Evolutionary conservation across 2,329 filamentous ascomycete species (phyloP), one percentile per base, ranked within the genome.

Genomic region (Cytospora paraplurivora): DNA sequence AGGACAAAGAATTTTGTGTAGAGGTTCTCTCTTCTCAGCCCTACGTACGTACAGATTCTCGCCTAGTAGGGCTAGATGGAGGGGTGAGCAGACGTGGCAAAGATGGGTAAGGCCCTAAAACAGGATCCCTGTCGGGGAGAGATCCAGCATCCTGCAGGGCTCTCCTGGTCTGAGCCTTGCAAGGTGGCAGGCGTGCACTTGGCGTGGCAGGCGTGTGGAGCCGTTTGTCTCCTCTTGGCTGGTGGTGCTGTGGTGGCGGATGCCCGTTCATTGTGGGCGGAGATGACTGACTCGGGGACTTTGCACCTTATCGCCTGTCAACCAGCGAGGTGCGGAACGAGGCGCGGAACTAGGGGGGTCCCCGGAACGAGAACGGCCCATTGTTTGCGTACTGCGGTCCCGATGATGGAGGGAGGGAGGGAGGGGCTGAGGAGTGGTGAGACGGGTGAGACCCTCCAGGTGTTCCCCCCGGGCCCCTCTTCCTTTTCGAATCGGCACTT

Each of bases 31-130:
- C n/a, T 47, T 17, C 21, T 47, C 44, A 47, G 44, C 44, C 44
- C 44, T 47, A 47, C 44, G 15, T 47, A 47, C n/a, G 44, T 47
- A 47, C 44, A 47, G 44, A 11, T 21, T 19, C 44, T 8, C 44
- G n/a, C 44, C 44, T 19, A 47, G 44, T 47, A 47, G 44, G 44
- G 44, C 44, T 47, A 47, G 44, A 21, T 47, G n/a, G n/a, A 47
- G 44, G 44, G 44, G 44, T 19, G 10, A 47, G 44, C 44, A 47
- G 44, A 47, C 44, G 44, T 47, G 44, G 44, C 44, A 21, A 21
- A 47, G 44, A 47, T 21, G n/a, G 44, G 44, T 8, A 21, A 47
- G 21, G 44, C 44, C 44, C n/a, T 47, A 47, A 47, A 47, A 47
- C 44, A 47, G 7, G n/a, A 47, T 47, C 44, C 44, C 44, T 47